Conservation (phyloP, 2,329 filamentous ascomycete genomes). For the Colletotrichum karsti region DNA sequence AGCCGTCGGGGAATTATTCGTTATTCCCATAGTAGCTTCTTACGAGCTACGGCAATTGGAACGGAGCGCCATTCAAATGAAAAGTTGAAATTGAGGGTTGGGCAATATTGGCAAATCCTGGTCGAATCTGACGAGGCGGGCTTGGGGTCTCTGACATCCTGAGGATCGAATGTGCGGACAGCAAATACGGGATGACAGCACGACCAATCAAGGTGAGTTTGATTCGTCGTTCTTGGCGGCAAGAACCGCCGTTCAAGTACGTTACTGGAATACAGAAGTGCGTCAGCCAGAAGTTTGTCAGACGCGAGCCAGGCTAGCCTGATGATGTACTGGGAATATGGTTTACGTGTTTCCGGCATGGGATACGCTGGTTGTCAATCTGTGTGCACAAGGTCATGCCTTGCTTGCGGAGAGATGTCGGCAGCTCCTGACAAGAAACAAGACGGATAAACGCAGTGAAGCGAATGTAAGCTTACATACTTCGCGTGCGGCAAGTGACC, state of each 20-base stretch:
- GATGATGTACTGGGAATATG: no score
- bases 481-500: neutral
- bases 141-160: no score
- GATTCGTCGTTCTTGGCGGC: neutral
- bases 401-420: neutral
- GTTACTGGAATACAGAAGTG: neutral
- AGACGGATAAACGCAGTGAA: no score
- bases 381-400: neutral
- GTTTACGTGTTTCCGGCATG: no score
- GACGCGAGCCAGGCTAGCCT: neutral
- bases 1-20: neutral
- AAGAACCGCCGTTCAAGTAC: neutral
- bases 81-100: neutral
- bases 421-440: neutral
- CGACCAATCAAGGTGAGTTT: constrained; percentile 1
- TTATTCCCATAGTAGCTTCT: neutral
- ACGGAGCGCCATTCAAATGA: constrained; percentile 1
- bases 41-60: neutral
- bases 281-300: neutral
- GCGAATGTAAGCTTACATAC: neutral
- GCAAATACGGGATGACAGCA: constrained; percentile 1
- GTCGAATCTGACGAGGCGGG: neutral
- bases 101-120: constrained; percentile 1
- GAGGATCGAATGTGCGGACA: no score
- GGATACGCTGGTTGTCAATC: neutral